Evolutionary conservation across 176 grass and related monocot species (phyloP), one percentile per base, ranked within the genome.

Genomic region (Cenchrus fungigraminus): DNA sequence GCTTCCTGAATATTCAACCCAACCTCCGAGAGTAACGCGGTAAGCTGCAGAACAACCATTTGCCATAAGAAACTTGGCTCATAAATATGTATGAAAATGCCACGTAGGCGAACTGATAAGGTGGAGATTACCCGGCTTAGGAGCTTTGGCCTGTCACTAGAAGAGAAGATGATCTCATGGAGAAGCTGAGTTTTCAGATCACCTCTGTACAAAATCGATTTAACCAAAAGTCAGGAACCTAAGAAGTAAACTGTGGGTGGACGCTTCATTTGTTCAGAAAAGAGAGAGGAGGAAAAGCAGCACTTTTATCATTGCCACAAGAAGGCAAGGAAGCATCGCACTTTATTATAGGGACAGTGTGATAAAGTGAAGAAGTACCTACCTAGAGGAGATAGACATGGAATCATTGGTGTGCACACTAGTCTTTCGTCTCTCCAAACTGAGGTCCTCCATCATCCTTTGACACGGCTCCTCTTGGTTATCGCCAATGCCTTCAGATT

Each of bases 161-260:
- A 93, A 52, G 91, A 95, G 73, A 98, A 98, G 64, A 95, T 93
- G 64, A 98, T 93, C 87, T 98, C 95, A 78, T 98, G 92, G 78
- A 91, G 9, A 28, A 86, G 89, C 1, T 85, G 17, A 31, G 65
- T 80, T 82, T 89, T 86, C 16, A 71, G 46, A 58, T 86, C 88
- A 1, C 1, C 49, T 51, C 92, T 98, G 85, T n/a, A 65, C 2
- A 83, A 42, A 65, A 86, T 67, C 61, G 31, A 83, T 51, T 65
- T 22, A 59, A 58, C 4, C 4, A 32, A 65, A 65, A 32, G 62
- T 51, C 32, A 75, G n/a, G 16, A 64, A 43, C 12, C 1, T 47
- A 84, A 79, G 12, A 55, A 42, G 28, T 65, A 77, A 60, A 19
- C 43, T 15, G 47, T 6, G 25, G 22, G 47, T 6, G 25, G 22